Percentiles rank a stretch among this genome's conserved stretches.
phyloP scores from a whole-genome alignment of 139 green algal species.

The Gonium pectorale region DNA sequence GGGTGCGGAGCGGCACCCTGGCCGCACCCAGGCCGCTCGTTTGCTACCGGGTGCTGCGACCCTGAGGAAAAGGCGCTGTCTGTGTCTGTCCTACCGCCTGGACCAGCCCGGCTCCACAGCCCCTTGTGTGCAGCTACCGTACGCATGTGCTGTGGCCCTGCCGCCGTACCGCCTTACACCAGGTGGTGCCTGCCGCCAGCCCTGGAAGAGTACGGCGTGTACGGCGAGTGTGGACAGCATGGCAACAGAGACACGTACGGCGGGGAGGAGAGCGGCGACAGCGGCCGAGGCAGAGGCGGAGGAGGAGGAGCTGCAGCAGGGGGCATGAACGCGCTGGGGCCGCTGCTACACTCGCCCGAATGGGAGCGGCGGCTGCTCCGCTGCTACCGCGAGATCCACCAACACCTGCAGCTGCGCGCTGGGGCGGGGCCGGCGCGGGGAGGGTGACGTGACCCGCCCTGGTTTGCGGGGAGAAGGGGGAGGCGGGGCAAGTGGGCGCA shows the following conservation, averaged over 20 bases:
- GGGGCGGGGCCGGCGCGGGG: not conserved
- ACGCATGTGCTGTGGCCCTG: too few relatives aligned
- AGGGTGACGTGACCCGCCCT: not conserved
- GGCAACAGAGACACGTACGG: too few relatives aligned
- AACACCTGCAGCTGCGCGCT: not conserved
- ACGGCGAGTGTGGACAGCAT: not conserved
- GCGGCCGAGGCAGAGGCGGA: not conserved
- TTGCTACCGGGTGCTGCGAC: too few relatives aligned
- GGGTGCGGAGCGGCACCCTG: too few relatives aligned
- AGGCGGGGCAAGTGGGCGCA: not conserved
- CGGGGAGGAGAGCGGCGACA: not conserved
- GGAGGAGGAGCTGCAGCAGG: not conserved
- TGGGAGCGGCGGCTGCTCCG: not conserved
- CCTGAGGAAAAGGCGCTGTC: too few relatives aligned
- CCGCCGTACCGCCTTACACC: too few relatives aligned
- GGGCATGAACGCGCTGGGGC: not conserved
- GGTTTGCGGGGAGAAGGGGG: not conserved
- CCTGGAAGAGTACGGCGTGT: not conserved
- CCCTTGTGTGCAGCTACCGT: too few relatives aligned
- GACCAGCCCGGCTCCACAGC: too few relatives aligned
- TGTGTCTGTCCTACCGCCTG: too few relatives aligned
- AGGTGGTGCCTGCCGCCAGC: conserved; percentile 8
- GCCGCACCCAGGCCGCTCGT: too few relatives aligned
- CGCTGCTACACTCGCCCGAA: not conserved
- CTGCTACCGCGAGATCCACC: not conserved